Conservation (phyloP, 75 land plant species). For the Selaginella tamariscina region DNA sequence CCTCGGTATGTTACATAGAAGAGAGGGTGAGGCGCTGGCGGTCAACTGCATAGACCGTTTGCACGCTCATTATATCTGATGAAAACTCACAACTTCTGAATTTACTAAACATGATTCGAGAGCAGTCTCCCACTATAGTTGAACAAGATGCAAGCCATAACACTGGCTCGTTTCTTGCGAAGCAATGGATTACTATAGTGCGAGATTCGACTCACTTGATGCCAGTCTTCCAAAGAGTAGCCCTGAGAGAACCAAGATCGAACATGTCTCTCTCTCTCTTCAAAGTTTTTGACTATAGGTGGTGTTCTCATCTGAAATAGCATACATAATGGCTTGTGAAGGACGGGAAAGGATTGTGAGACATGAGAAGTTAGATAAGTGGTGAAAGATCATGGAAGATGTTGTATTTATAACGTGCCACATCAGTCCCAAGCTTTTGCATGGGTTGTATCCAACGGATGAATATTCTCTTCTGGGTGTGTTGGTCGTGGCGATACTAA, state of each 20-base stretch:
- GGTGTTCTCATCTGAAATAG: slow-evolving; percentile 36
- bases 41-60: slow-evolving; percentile 39
- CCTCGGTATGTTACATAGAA: slow-evolving; percentile 35
- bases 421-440: slow-evolving; percentile 44
- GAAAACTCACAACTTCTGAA: no score
- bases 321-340: no score
- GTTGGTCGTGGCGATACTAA: slow-evolving; percentile 18
- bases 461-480: slow-evolving; percentile 51
- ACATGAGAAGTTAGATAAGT: slow-evolving; percentile 40
- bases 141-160: slow-evolving; percentile 59
- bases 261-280: no score
- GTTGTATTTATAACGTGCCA: slow-evolving; percentile 29
- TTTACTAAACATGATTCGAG: slow-evolving; percentile 36
- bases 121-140: slow-evolving; percentile 42
- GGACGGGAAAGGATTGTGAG: no score
- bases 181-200: slow-evolving; percentile 44
- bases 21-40: slow-evolving; percentile 43
- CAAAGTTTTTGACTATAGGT: no score
- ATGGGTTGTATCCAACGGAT: slow-evolving; percentile 48
- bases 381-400: no score
- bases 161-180: slow-evolving; percentile 39
- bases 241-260: slow-evolving; percentile 37
- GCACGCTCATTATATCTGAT: slow-evolving; percentile 27
- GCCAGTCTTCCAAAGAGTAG: slow-evolving; percentile 39
- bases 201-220: slow-evolving; percentile 42